phyloP scores from a whole-genome alignment of 768 basidiomycete species.

The Mycena vulgaris region DNA sequence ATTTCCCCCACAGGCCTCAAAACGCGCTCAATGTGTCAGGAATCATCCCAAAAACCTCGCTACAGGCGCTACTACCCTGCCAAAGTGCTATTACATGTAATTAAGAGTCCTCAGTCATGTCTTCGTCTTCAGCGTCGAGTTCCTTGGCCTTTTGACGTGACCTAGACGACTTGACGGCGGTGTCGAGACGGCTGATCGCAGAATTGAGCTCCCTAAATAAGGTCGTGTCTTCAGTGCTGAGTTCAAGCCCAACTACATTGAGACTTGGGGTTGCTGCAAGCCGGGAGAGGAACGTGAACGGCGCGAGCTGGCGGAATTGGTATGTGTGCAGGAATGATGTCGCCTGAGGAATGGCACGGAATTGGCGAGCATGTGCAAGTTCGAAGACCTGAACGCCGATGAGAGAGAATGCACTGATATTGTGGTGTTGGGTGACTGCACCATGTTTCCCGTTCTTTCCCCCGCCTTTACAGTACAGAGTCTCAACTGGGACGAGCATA shows the following conservation, averaged over 20 bases:
- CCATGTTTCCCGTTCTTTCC: constrained; percentile 24
- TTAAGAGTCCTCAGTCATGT: neutral
- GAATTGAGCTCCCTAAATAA: neutral
- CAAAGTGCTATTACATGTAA: neutral
- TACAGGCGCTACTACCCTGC: neutral
- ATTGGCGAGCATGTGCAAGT: neutral
- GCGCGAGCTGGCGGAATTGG: constrained; percentile 1
- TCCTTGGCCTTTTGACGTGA: neutral
- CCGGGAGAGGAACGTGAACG: constrained; percentile 1
- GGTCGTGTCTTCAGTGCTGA: neutral
- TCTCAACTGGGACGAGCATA: neutral
- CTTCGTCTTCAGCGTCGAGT: neutral
- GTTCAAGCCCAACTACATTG: neutral
- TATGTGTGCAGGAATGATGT: constrained; percentile 10
- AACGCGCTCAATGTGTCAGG: neutral
- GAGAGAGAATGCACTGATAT: constrained; percentile 4
- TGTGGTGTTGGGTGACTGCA: neutral
- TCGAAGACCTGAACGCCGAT: constrained; percentile 9
- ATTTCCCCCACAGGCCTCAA: neutral
- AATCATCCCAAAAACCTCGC: neutral
- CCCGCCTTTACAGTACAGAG: constrained; percentile 11
- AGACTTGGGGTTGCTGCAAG: neutral
- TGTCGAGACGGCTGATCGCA: neutral
- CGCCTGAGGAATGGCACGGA: neutral
- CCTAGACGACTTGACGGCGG: neutral